These are phyloP conservation scores for Yarrowia sp. DNA, from an alignment of 805 yeast species.

Conservation along the genomic window DNA sequence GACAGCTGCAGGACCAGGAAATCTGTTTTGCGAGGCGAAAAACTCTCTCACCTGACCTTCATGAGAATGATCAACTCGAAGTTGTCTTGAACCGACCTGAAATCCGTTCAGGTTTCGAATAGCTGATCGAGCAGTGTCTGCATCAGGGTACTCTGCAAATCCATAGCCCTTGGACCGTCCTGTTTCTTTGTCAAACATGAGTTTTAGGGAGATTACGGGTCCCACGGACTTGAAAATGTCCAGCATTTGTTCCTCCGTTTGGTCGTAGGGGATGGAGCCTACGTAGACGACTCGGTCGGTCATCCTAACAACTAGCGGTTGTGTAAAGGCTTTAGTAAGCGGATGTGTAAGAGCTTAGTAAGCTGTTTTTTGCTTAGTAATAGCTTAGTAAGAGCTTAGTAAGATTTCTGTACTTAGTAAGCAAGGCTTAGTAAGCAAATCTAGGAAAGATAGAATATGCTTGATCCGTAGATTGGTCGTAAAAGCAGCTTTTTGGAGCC, in stretches of 20 bases:
- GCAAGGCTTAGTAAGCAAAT: too few relatives aligned
- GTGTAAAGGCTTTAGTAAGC: not conserved
- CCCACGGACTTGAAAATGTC: constrained; percentile 86
- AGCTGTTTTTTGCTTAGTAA: too few relatives aligned
- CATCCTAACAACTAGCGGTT: not conserved
- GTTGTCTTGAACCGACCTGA: constrained; percentile 64
- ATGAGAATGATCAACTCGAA: constrained; percentile 73
- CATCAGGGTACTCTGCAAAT: constrained; percentile 76
- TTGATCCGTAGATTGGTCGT: too few relatives aligned
- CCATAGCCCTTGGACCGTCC: constrained; percentile 92
- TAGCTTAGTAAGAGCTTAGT: not conserved
- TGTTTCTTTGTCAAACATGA: constrained; percentile 82
- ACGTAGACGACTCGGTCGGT: constrained; percentile 56
- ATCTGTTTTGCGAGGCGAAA: constrained; percentile 54
- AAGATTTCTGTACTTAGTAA: not conserved
- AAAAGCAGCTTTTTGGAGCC: too few relatives aligned
- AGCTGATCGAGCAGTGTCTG: constrained; percentile 86
- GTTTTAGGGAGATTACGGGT: constrained; percentile 71
- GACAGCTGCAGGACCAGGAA: not conserved
- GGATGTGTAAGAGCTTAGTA: not conserved
- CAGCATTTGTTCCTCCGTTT: constrained; percentile 88
- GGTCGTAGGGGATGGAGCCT: constrained; percentile 89
- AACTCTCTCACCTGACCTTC: constrained; percentile 68
- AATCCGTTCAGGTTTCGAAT: constrained; percentile 83
- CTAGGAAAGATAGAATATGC: too few relatives aligned